Evolutionary conservation across 2,329 filamentous ascomycete genomes (phyloP).

Genomic region (Trichoderma sp.): DNA sequence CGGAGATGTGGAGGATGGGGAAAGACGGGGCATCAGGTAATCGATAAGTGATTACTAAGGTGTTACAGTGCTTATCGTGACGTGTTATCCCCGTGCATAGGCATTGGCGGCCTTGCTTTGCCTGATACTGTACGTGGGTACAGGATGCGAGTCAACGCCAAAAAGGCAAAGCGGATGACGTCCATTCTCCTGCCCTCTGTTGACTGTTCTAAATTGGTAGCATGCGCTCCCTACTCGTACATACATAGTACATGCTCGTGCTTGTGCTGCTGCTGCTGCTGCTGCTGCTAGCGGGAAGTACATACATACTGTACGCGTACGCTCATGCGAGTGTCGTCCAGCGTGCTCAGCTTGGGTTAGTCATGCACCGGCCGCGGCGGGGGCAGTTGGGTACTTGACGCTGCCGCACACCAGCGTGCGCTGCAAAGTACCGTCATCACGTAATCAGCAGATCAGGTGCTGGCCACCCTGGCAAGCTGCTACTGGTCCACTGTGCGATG

Average conservation of each 20-base stretch:
- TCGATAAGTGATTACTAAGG: slow-evolving; percentile 25
- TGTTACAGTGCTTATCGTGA: not conserved
- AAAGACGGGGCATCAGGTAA: slow-evolving; percentile 21
- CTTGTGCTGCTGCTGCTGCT: not conserved
- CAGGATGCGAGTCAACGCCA: slow-evolving; percentile 20
- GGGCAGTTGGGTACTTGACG: slow-evolving; percentile 16
- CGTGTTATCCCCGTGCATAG: slow-evolving; percentile 17
- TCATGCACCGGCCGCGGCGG: not conserved
- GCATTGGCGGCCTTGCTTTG: slow-evolving; percentile 23
- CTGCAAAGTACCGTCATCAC: slow-evolving; percentile 18
- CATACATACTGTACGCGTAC: too few relatives aligned
- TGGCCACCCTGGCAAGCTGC: slow-evolving; percentile 18
- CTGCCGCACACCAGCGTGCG: not conserved
- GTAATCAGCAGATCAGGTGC: slow-evolving; percentile 26
- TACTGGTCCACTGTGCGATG: slow-evolving; percentile 23
- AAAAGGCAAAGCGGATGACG: slow-evolving; percentile 26
- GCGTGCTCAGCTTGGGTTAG: not conserved
- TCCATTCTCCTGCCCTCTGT: not conserved
- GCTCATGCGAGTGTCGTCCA: not conserved
- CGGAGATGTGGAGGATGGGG: not conserved
- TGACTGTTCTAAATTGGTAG: slow-evolving; percentile 7
- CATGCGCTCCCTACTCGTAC: not conserved
- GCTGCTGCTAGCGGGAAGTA: too few relatives aligned
- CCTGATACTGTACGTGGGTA: slow-evolving; percentile 22
- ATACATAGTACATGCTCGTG: not conserved